These are phyloP conservation scores for Cercospora zeina DNA, from an alignment of 2,329 filamentous ascomycete genomes.

Conservation along the genomic window DNA sequence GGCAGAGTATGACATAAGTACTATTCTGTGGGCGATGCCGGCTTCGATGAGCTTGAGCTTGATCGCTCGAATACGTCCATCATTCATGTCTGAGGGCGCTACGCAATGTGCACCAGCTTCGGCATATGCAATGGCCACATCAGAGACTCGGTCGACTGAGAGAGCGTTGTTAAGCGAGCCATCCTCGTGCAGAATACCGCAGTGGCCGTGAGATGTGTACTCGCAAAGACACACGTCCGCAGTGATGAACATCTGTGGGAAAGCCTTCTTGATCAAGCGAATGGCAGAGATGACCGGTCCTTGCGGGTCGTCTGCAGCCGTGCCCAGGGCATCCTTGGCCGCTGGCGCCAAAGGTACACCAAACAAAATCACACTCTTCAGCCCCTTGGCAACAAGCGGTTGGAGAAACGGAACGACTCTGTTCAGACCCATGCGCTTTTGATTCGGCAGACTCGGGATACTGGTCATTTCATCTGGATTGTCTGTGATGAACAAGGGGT, in stretches of 20 bases:
- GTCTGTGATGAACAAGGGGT: slow-evolving; percentile 94
- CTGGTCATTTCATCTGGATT: slow-evolving; percentile 86
- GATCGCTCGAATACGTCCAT: slow-evolving; percentile 93
- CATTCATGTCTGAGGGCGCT: slow-evolving; percentile 98
- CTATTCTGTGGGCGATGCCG: slow-evolving; percentile 84
- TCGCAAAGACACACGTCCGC: slow-evolving; percentile 97
- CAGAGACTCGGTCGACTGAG: slow-evolving; percentile 90
- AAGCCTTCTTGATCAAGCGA: slow-evolving; percentile 76
- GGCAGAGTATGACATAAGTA: slow-evolving; percentile 96
- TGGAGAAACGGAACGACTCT: slow-evolving; percentile 80
- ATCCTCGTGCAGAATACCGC: slow-evolving; percentile 91
- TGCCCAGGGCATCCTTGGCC: slow-evolving; percentile 88
- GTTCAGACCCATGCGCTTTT: slow-evolving; percentile 85
- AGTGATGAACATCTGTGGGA: slow-evolving; percentile 87
- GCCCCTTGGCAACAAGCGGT: slow-evolving; percentile 82
- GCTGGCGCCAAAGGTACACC: slow-evolving; percentile 81
- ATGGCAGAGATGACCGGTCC: slow-evolving; percentile 90
- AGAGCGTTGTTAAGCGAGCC: slow-evolving; percentile 89
- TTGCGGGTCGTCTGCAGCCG: slow-evolving; percentile 85
- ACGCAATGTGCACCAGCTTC: slow-evolving; percentile 94
- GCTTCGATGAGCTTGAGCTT: slow-evolving; percentile 97
- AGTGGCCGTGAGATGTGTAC: slow-evolving; percentile 97
- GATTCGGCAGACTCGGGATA: slow-evolving; percentile 87
- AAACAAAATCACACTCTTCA: slow-evolving; percentile 92
- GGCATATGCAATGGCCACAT: slow-evolving; percentile 98